A percentile compares a stretch with the other conserved stretches of the same genome.
Conservation (phyloP, 306 rosid species). For the Pyrus communis region DNA sequence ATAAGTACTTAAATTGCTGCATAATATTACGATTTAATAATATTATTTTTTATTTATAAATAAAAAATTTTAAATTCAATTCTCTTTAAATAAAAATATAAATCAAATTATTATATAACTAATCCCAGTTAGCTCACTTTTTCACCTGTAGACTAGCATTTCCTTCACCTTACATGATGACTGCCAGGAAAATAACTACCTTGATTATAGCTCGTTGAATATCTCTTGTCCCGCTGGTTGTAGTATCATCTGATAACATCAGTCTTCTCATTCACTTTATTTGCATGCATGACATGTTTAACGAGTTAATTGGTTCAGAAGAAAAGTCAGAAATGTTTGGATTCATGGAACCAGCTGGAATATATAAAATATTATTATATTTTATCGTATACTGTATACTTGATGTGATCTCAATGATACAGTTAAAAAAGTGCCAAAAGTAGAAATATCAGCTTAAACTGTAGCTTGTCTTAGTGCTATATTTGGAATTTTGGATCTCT, state of each 20-base stretch:
- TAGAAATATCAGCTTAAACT: background rate
- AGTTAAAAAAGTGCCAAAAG: background rate
- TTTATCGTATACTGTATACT: too few species aligned
- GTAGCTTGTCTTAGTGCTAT: background rate
- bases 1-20: too few species aligned
- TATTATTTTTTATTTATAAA: too few species aligned
- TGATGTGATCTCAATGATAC: background rate
- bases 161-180: too few species aligned
- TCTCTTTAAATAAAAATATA: too few species aligned
- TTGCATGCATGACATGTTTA: background rate
- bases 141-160: too few species aligned
- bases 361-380: background rate
- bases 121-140: too few species aligned
- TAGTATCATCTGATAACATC: background rate
- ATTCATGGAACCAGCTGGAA: background rate
- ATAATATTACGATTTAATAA: too few species aligned
- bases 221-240: background rate
- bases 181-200: too few species aligned
- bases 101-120: too few species aligned
- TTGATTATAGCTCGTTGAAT: background rate
- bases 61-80: too few species aligned
- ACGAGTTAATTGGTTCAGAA: background rate
- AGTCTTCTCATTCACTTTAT: background rate
- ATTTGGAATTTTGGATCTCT: too few species aligned
- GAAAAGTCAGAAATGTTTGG: background rate